Evolutionary conservation across 441 rosid species (phyloP).

Genomic region (Adansonia madagascariensis): DNA sequence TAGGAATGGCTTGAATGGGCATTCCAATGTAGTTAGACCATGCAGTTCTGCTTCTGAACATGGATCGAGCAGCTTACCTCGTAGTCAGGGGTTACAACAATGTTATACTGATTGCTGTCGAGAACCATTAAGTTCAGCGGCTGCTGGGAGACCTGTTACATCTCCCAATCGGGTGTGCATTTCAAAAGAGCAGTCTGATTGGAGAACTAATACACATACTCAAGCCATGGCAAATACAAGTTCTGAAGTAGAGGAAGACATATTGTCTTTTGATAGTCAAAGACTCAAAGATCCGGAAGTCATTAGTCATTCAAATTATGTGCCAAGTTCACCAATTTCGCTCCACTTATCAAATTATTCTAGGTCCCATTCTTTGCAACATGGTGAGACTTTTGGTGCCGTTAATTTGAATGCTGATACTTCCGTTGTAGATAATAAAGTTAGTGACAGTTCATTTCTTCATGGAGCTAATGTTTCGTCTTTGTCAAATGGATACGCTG

Average conservation of each 20-base stretch:
- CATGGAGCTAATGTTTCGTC: constrained; percentile 39
- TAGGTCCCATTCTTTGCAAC: constrained; percentile 56
- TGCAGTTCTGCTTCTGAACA: constrained; percentile 44
- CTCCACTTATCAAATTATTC: constrained; percentile 47
- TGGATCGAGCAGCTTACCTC: constrained; percentile 43
- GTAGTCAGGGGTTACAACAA: constrained; percentile 43
- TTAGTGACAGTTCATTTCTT: constrained; percentile 35
- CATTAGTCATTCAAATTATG: constrained; percentile 40
- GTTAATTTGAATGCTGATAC: constrained; percentile 40
- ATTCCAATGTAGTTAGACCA: constrained; percentile 39
- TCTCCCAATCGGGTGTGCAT: constrained; percentile 29
- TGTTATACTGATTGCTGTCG: constrained; percentile 45
- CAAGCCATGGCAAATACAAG: constrained; percentile 35
- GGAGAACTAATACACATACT: constrained; percentile 45
- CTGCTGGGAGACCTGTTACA: constrained; percentile 30
- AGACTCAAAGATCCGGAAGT: constrained; percentile 70
- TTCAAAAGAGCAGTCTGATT: constrained; percentile 42
- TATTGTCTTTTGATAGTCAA: constrained; percentile 67
- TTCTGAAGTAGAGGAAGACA: constrained; percentile 63
- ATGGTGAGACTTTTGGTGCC: constrained; percentile 42
- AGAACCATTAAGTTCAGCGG: constrained; percentile 39
- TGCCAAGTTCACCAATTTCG: constrained; percentile 52
- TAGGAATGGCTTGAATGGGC: constrained; percentile 35
- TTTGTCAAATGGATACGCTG: constrained; percentile 57
- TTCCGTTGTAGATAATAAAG: constrained; percentile 43